Percentiles rank a stretch among this genome's conserved stretches.
These are phyloP conservation scores for Oryza brachyantha DNA, from an alignment of 176 grass and related monocot species.

Conservation along the genomic window DNA sequence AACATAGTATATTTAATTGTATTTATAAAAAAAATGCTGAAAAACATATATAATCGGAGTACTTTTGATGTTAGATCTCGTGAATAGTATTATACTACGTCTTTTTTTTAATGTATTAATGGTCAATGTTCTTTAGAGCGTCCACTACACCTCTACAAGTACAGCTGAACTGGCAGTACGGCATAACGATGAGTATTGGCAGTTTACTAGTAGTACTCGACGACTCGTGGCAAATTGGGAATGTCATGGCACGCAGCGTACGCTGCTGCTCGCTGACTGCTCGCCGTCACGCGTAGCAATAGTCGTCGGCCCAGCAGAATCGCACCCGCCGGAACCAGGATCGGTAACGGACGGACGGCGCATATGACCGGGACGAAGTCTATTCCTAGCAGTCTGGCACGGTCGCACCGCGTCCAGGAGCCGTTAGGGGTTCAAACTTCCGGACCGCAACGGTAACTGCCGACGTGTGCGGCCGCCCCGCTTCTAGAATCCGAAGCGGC, in stretches of 20 bases:
- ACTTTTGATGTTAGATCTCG: neutral
- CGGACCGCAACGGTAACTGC: constrained; percentile 40
- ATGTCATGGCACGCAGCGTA: neutral
- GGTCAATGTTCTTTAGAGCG: neutral
- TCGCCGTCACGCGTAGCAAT: no score
- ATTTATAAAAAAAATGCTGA: no score
- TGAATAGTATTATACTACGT: no score
- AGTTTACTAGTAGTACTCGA: neutral
- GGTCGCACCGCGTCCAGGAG: neutral
- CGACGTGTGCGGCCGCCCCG: constrained; percentile 30
- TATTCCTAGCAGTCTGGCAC: neutral
- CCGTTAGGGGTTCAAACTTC: constrained; percentile 74
- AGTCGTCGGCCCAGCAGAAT: neutral
- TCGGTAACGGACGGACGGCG: constrained; percentile 4
- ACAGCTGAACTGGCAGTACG: neutral
- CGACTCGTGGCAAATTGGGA: neutral
- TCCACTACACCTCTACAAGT: neutral
- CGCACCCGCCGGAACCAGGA: neutral
- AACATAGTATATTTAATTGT: no score
- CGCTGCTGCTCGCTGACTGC: no score
- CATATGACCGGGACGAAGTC: constrained; percentile 27
- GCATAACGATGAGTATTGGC: neutral
- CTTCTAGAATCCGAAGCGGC: neutral
- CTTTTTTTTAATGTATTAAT: no score
- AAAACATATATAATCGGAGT: neutral